Base-by-base conservation (phyloP, 768 basidiomycete species). In the Lepiota venenata region DNA sequence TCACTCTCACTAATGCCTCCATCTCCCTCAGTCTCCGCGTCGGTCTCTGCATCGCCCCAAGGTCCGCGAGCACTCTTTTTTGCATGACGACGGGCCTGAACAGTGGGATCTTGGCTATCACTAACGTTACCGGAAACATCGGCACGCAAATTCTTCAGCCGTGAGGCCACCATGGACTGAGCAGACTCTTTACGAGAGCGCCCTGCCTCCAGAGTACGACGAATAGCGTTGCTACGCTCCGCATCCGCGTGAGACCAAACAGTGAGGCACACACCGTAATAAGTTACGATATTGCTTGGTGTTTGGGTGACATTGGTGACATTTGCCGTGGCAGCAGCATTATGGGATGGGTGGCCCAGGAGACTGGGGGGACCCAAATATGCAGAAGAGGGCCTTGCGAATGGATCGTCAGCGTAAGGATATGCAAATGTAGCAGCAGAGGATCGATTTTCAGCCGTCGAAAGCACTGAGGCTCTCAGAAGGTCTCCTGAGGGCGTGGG, bases 161-260 rank as follows among this genome's bases (percentile, higher is more conserved):
- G 84, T 4, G 87, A 78, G 0, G 85, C 74, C 52, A 86, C 78
- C 37, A 85, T 71, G 15, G 84, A 87, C 66, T 91, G 89, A 0
- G 86, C 84, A 29, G 85, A 88, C 67, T 92, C 88, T 66, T 90
- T 89, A 51, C 88, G 83, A 39, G 79, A 83, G 42, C 88, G 83
- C 45, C 86, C 83, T 0, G 87, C 86, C 65, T 92, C 91, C 45
- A 91, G 77, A 6, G 89, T 90, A 47, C 87, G 80, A 18, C 92
- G 84, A 61, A 95, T 94, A 1, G 93, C 93, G 12, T 76, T 79
- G 51, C 88, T 86, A 45, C 93, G 85, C 61, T 93, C 88, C 0
- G 86, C 85, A 64, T 98, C 95, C 16, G 93, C 93, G 63, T 95
- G 93, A 3, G 91, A 93, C 93, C 93, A 98, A 1, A 97, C 92